These are phyloP conservation scores for Alternaria ventricosa DNA, from an alignment of 2,329 filamentous ascomycete species.

Conservation along the genomic window DNA sequence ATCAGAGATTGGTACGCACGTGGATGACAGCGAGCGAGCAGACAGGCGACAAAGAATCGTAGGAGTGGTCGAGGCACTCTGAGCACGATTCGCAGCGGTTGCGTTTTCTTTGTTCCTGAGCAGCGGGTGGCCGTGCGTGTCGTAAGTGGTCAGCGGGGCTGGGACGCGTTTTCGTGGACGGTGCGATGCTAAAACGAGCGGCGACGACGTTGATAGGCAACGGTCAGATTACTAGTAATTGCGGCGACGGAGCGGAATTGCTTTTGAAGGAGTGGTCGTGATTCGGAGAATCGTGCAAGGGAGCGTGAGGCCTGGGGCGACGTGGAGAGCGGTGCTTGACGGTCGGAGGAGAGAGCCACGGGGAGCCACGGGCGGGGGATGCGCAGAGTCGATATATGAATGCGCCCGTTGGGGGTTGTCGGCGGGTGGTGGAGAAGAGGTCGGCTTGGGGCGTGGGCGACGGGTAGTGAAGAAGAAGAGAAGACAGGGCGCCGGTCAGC, in stretches of 20 bases:
- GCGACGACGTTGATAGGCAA: slow-evolving; percentile 28
- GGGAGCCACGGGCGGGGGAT: slow-evolving; percentile 42
- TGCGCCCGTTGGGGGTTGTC: slow-evolving; percentile 47
- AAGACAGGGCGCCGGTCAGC: slow-evolving; percentile 16
- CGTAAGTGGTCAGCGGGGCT: slow-evolving; percentile 23
- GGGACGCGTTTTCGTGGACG: slow-evolving; percentile 7
- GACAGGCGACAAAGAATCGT: slow-evolving; percentile 23
- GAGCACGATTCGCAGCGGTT: slow-evolving; percentile 7
- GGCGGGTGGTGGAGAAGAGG: slow-evolving; percentile 29
- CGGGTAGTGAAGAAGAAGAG: slow-evolving; percentile 25
- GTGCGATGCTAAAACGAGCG: slow-evolving; percentile 32
- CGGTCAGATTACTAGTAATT: slow-evolving; percentile 25
- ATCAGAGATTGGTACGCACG: slow-evolving; percentile 23
- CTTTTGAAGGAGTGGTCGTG: slow-evolving; percentile 42
- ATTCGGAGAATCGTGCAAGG: slow-evolving; percentile 46
- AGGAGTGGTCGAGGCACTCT: slow-evolving; percentile 3
- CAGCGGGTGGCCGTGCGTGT: slow-evolving; percentile 29
- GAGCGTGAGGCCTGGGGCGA: slow-evolving; percentile 41
- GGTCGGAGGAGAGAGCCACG: slow-evolving; percentile 19
- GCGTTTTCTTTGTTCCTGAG: slow-evolving; percentile 32
- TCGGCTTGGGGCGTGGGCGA: slow-evolving; percentile 21
- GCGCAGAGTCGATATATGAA: slow-evolving; percentile 39
- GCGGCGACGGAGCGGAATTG: slow-evolving; percentile 19
- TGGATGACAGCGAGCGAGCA: slow-evolving; percentile 21
- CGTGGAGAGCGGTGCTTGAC: slow-evolving; percentile 20